Evolutionary conservation across 2,329 filamentous ascomycete genomes (phyloP).

Genomic region (Parastagonospora nodorum): DNA sequence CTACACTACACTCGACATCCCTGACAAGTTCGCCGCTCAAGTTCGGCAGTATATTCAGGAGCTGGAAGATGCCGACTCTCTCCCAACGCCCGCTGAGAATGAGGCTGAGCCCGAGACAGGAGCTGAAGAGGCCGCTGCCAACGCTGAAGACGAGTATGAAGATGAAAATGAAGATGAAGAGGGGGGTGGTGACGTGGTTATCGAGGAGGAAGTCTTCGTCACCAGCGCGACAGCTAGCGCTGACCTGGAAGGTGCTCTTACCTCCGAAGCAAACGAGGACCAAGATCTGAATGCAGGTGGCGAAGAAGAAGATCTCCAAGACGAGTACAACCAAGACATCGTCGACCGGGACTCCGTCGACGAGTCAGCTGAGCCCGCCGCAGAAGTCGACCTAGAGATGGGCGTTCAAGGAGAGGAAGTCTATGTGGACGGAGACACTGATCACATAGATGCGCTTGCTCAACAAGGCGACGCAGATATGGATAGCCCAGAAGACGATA

Average conservation of each 20-base stretch:
- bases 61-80: conserved; percentile 11
- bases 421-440: too few species aligned
- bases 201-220: not conserved
- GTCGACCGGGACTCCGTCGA: too few species aligned
- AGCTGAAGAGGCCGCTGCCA: not conserved
- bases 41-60: conserved; percentile 18
- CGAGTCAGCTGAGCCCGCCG: too few species aligned
- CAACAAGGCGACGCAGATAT: too few species aligned
- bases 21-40: conserved; percentile 27
- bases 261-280: not conserved
- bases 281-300: too few species aligned
- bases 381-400: too few species aligned
- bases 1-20: conserved; percentile 31
- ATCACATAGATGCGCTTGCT: too few species aligned
- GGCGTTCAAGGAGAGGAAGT: too few species aligned
- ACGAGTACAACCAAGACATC: too few species aligned
- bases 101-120: conserved; percentile 2
- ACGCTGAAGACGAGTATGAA: not conserved
- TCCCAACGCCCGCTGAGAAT: conserved; percentile 8
- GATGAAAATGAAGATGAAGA: not conserved
- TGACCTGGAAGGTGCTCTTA: not conserved
- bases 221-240: not conserved
- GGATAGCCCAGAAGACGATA: too few species aligned
- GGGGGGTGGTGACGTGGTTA: not conserved
- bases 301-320: too few species aligned